Evolutionary conservation across 192 early-diverging fungal genomes (phyloP), one percentile per base, ranked within the genome.

Genomic region (Coemansia aciculifera): DNA sequence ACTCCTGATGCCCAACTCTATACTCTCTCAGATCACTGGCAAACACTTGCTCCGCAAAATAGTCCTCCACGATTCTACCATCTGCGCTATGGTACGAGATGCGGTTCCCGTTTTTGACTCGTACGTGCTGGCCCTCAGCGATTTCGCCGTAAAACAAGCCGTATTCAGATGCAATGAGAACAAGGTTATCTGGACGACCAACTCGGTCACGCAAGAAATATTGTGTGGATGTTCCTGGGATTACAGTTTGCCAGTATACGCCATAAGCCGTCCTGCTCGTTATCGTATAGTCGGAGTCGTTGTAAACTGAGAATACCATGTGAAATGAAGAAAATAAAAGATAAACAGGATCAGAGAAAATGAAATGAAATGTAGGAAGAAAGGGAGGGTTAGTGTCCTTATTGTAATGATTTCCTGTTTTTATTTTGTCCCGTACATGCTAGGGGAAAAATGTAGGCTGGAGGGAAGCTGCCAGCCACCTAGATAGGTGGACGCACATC

Each of bases 1-100:
- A 17, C n/a, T 62, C 59, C 9, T 7, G 19, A 4, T 39, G 11
- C 8, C 36, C 15, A 6, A 39, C 59, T 12, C 1, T 17, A n/a
- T 62, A 62, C 19, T 62, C 59, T 17, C 2, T 36, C 5, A 62
- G 59, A 37, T 62, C 59, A n/a, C 59, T 62, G n/a, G 59, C 34
- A 42, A 32, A 62, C 7, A 62, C 59, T 4, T 62, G 19, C 19
- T 62, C 59, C 21, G 59, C 59, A 62, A 62, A 62, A 32, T 62
- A 62, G 19, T 62, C 59, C 10, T 42, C 38, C 7, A 36, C 36
- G 2, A 39, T 34, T 34, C 34, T 12, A 9, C 13, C 31, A 21
- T 13, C 59, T 12, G 59, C 36, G 37, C 23, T 38, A 19, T 62
- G 59, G 15, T 62, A 62, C 3, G 19, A 10, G 36, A 62, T 23